phyloP scores from a whole-genome alignment of 805 yeast genomes.

The Wilhelminamyces savonicus region DNA sequence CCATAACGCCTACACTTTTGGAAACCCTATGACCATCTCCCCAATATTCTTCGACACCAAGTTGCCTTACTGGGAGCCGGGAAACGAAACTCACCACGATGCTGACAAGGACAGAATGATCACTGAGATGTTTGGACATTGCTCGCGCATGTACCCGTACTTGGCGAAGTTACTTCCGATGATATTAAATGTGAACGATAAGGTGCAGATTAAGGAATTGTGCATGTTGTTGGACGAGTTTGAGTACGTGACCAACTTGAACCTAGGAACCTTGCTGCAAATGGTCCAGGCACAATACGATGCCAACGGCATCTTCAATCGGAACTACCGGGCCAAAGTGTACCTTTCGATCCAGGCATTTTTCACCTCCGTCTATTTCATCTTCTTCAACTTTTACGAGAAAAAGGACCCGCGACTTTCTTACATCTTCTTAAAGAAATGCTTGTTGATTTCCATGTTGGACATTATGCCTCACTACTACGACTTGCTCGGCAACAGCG shows the following conservation, averaged over 20 bases:
- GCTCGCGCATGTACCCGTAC: constrained; percentile 2
- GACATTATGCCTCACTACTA: constrained; percentile 15
- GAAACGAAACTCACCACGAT: constrained; percentile 10
- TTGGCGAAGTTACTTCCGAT: constrained; percentile 4
- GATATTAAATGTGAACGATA: constrained; percentile 4
- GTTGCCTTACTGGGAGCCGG: constrained; percentile 7
- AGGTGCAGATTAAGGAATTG: constrained; percentile 6
- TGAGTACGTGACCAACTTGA: constrained; percentile 2
- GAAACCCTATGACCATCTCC: constrained; percentile 7
- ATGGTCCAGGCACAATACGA: not conserved
- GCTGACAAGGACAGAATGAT: constrained; percentile 5
- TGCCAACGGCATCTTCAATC: constrained; percentile 1
- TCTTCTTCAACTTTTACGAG: constrained; percentile 13
- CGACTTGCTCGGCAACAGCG: constrained; percentile 9
- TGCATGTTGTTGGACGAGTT: constrained; percentile 3
- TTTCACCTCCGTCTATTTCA: constrained; percentile 11
- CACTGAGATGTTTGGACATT: constrained; percentile 5
- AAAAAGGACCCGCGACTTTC: constrained; percentile 4
- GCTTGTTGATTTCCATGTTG: constrained; percentile 7
- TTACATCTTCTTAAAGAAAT: constrained; percentile 9
- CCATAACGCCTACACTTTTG: constrained; percentile 7
- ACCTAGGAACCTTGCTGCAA: too few species aligned
- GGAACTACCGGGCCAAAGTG: constrained; percentile 10
- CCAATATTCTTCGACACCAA: constrained; percentile 7
- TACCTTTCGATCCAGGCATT: constrained; percentile 9